A percentile compares a stretch with the other conserved stretches of the same genome.
Evolutionary conservation across 805 yeast species (phyloP).

Genomic region (Tanozyma kutaoensis): DNA sequence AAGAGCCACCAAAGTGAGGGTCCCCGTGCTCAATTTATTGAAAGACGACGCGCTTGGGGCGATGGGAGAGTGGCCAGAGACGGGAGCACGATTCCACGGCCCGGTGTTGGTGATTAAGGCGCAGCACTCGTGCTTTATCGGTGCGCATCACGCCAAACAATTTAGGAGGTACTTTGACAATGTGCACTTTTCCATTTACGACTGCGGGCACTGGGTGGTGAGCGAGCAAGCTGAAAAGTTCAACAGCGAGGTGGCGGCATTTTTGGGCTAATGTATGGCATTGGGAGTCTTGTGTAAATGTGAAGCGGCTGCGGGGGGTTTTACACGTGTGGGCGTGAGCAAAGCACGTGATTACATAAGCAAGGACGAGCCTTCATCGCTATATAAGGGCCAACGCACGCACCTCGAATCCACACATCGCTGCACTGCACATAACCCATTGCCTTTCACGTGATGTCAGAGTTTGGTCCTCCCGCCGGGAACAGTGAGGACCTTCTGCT

Average conservation of each 20-base stretch:
- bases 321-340: no score
- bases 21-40: constrained; percentile 6
- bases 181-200: constrained; percentile 7
- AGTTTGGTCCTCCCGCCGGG: not conserved
- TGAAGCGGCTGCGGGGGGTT: no score
- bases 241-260: no score
- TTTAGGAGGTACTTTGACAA: constrained; percentile 16
- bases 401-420: no score
- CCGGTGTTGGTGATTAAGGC: constrained; percentile 34
- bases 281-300: no score
- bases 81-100: constrained; percentile 10
- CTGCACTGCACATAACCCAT: no score
- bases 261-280: no score
- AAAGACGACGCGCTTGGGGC: constrained; percentile 3
- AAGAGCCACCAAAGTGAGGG: constrained; percentile 5
- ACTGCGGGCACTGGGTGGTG: constrained; percentile 26
- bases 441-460: not conserved
- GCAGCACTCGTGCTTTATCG: constrained; percentile 26
- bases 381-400: no score
- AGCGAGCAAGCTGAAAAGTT: constrained; percentile 24
- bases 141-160: constrained; percentile 8
- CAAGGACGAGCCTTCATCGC: no score
- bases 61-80: constrained; percentile 7
- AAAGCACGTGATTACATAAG: no score
- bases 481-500: constrained; percentile 23